Conservation (phyloP, 2,329 filamentous ascomycete genomes). For the Rhinocladiella mackenziei region DNA sequence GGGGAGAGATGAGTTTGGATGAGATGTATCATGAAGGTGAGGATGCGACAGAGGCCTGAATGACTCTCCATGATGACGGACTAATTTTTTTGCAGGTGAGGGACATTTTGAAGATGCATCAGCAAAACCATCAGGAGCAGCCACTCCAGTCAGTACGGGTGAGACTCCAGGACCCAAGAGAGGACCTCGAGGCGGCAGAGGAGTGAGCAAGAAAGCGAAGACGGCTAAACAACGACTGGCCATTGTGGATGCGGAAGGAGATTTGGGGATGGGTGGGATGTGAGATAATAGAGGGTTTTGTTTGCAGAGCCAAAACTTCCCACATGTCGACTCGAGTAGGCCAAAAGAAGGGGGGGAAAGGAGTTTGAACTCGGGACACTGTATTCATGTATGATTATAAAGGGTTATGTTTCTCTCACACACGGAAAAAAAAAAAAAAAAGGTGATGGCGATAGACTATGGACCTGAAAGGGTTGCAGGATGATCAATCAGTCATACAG, state of each 20-base stretch:
- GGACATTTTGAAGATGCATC: constrained; percentile 87
- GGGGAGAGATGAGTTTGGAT: constrained; percentile 66
- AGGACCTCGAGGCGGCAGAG: constrained; percentile 54
- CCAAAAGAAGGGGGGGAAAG: too few relatives aligned
- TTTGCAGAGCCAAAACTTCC: too few relatives aligned
- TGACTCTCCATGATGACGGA: constrained; percentile 22
- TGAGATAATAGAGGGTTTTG: constrained; percentile 6
- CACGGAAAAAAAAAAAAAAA: too few relatives aligned
- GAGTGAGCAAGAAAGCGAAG: constrained; percentile 58
- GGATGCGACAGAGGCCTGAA: constrained; percentile 36
- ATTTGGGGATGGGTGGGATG: constrained; percentile 33
- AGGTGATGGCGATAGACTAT: too few relatives aligned
- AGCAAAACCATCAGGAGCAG: constrained; percentile 78
- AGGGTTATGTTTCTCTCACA: too few relatives aligned
- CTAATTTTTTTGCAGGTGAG: constrained; percentile 61
- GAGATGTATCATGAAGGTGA: constrained; percentile 99
- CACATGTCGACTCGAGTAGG: too few relatives aligned
- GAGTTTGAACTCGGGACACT: too few relatives aligned
- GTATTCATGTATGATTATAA: too few relatives aligned
- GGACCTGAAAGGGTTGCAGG: too few relatives aligned
- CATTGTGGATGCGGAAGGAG: constrained; percentile 44
- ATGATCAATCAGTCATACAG: too few relatives aligned
- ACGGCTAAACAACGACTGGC: constrained; percentile 51
- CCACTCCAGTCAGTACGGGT: constrained; percentile 66
- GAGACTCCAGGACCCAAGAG: constrained; percentile 53